Conservation (phyloP, 768 basidiomycete species). For the Boletus reticuloceps region DNA sequence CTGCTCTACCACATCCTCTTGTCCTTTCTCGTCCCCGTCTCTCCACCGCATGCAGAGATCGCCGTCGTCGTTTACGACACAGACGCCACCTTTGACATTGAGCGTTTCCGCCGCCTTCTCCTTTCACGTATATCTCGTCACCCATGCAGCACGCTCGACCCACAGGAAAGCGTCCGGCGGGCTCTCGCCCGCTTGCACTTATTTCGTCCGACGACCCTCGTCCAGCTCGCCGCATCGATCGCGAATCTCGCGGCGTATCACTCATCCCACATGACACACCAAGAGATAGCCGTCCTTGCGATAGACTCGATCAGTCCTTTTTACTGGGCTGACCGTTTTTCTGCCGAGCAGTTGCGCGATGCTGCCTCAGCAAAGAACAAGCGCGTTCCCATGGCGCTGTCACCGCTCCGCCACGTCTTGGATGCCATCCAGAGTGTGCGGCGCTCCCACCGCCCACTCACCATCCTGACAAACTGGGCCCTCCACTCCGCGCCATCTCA, state of each 20-base stretch:
- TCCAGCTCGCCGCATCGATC: constrained; percentile 69
- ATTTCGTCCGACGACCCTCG: constrained; percentile 64
- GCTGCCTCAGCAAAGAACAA: constrained; percentile 8
- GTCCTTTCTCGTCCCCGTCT: constrained; percentile 53
- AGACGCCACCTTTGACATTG: constrained; percentile 61
- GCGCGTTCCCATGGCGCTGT: constrained; percentile 17
- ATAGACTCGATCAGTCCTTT: constrained; percentile 77
- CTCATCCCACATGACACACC: constrained; percentile 41
- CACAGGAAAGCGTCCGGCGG: constrained; percentile 31
- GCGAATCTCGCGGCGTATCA: constrained; percentile 56
- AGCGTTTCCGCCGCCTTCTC: constrained; percentile 54
- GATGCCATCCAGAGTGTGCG: constrained; percentile 49
- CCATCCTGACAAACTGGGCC: constrained; percentile 64
- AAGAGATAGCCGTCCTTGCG: constrained; percentile 62
- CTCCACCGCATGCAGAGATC: constrained; percentile 43
- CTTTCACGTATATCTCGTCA: constrained; percentile 40
- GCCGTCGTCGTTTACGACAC: constrained; percentile 69
- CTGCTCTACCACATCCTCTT: constrained; percentile 66
- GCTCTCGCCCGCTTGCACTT: constrained; percentile 60
- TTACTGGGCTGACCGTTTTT: constrained; percentile 75
- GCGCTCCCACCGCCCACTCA: constrained; percentile 46
- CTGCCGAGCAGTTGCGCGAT: constrained; percentile 49
- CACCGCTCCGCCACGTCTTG: constrained; percentile 44
- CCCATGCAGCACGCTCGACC: constrained; percentile 13
- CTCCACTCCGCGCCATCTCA: constrained; percentile 32